Evolutionary conservation across 805 yeast genomes (phyloP).

Genomic region (Wickerhamomyces silvicola): DNA sequence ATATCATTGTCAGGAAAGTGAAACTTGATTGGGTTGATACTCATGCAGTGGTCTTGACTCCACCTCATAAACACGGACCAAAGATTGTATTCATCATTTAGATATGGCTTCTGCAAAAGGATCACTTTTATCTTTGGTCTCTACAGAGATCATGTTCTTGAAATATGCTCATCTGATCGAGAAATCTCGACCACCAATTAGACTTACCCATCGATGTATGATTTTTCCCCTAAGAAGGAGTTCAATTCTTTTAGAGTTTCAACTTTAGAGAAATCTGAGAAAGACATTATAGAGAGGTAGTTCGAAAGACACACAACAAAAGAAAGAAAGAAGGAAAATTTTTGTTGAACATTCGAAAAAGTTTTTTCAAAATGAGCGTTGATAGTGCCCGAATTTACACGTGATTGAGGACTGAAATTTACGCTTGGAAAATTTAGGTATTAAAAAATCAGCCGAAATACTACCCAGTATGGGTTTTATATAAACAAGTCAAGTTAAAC

Average conservation of each 20-base stretch:
- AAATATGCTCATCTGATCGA: no score
- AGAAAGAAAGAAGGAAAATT: neutral
- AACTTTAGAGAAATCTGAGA: slow-evolving; percentile 73
- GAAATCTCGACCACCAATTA: no score
- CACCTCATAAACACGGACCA: slow-evolving; percentile 99
- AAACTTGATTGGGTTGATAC: slow-evolving; percentile 54
- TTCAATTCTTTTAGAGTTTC: slow-evolving; percentile 71
- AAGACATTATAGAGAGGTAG: slow-evolving; percentile 54
- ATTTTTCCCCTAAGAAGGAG: slow-evolving; percentile 84
- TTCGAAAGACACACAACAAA: neutral
- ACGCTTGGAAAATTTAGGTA: no score
- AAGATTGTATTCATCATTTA: slow-evolving; percentile 64
- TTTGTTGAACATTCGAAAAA: neutral
- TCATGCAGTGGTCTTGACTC: slow-evolving; percentile 94
- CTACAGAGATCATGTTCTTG: neutral
- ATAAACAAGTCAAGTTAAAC: no score
- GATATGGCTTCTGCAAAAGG: neutral
- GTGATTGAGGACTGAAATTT: neutral
- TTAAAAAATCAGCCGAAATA: no score
- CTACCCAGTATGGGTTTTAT: no score
- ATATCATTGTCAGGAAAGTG: slow-evolving; percentile 35
- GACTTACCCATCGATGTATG: slow-evolving; percentile 94
- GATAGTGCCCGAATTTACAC: no score
- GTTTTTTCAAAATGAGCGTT: neutral
- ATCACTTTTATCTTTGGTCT: neutral